Conservation (phyloP, 495 filamentous ascomycete genomes). For the Platismatia glauca region DNA sequence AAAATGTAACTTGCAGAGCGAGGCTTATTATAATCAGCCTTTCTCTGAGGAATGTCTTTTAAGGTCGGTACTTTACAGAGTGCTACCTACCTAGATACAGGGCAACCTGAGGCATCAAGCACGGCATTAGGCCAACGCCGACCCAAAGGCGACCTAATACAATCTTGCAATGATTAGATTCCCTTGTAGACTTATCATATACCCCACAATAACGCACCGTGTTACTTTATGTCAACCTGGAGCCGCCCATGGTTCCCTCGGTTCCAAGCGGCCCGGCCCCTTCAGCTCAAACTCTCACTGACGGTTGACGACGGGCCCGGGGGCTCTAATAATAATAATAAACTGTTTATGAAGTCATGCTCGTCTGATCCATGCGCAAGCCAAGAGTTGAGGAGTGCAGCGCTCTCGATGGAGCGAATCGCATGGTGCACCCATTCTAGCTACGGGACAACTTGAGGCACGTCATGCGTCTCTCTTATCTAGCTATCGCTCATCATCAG, state of each 20-base stretch:
- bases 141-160: not conserved
- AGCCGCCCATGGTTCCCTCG: slow-evolving; percentile 8
- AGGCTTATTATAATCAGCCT: not conserved
- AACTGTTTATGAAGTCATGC: too few relatives aligned
- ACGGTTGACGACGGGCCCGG: too few relatives aligned
- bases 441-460: not conserved
- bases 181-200: too few relatives aligned
- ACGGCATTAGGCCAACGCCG: slow-evolving; percentile 14
- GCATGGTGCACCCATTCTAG: not conserved
- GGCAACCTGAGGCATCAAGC: slow-evolving; percentile 15
- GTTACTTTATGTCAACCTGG: too few relatives aligned
- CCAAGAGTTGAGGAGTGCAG: not conserved
- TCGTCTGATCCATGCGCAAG: not conserved
- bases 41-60: not conserved
- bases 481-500: not conserved
- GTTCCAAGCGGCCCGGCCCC: slow-evolving; percentile 10
- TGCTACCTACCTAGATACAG: too few relatives aligned
- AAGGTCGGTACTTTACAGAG: not conserved
- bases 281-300: not conserved
- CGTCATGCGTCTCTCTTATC: not conserved
- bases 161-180: not conserved
- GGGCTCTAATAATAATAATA: too few relatives aligned
- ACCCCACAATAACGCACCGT: too few relatives aligned
- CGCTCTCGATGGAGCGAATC: not conserved
- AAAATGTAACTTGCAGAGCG: not conserved